phyloP scores from a whole-genome alignment of 2,329 filamentous ascomycete species.

The Graphilbum fragrans region DNA sequence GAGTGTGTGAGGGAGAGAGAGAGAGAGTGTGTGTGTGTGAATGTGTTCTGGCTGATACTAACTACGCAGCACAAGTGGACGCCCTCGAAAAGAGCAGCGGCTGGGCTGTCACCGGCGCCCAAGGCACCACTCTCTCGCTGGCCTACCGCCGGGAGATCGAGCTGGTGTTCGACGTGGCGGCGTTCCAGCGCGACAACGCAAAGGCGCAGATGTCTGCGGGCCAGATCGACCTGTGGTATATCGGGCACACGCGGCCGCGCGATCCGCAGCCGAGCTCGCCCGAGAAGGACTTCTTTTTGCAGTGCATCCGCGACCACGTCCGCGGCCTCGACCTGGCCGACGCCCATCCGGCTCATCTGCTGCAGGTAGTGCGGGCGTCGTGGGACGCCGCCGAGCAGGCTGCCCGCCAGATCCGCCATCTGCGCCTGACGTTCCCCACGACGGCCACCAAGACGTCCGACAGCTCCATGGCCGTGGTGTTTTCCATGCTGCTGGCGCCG shows the following conservation, averaged over 20 bases:
- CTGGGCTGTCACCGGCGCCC: slow-evolving; percentile 59
- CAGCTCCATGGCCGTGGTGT: slow-evolving; percentile 48
- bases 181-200: slow-evolving; percentile 37
- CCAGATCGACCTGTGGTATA: slow-evolving; percentile 56
- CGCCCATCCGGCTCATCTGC: slow-evolving; percentile 43
- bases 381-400: slow-evolving; percentile 56
- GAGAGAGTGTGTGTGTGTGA: no score
- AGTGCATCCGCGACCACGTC: slow-evolving; percentile 57
- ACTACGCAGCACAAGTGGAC: slow-evolving; percentile 45
- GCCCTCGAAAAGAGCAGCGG: slow-evolving; percentile 53
- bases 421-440: slow-evolving; percentile 55
- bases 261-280: slow-evolving; percentile 43
- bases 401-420: slow-evolving; percentile 44
- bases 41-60: background rate
- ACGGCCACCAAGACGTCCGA: slow-evolving; percentile 52
- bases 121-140: slow-evolving; percentile 55
- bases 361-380: slow-evolving; percentile 44
- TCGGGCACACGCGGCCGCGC: slow-evolving; percentile 44
- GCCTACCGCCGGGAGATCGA: slow-evolving; percentile 61
- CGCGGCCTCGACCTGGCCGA: slow-evolving; percentile 46
- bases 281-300: slow-evolving; percentile 64
- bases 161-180: slow-evolving; percentile 55
- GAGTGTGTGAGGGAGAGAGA: no score
- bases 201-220: slow-evolving; percentile 33
- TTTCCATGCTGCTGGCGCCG: slow-evolving; percentile 48